Evolutionary conservation across 2,329 filamentous ascomycete genomes (phyloP), one percentile per base, ranked within the genome.

Genomic region (Zopfia rhizophila): DNA sequence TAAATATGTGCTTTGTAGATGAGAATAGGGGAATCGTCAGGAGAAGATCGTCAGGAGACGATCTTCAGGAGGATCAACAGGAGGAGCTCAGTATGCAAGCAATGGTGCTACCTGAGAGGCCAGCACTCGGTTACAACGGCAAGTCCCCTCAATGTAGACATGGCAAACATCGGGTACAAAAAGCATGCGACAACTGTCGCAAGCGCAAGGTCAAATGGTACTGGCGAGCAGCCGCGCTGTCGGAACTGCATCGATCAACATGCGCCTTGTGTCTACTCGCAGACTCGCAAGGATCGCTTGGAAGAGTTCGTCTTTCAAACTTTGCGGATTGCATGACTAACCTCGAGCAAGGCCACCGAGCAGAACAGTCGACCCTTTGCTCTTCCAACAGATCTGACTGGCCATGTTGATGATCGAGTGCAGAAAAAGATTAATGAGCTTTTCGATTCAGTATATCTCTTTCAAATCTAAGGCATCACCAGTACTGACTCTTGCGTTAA

Each of bases 131-230:
- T n/a, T n/a, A n/a, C n/a, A n/a, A n/a, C n/a, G 25, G 35, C 17
- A 55, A 63, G 10, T n/a, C n/a, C n/a, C n/a, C n/a, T n/a, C n/a
- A n/a, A n/a, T n/a, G n/a, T n/a, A n/a, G n/a, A n/a, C n/a, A n/a
- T n/a, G n/a, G 23, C 22, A 57, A 53, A 38, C 60, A 55, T 32
- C 48, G 66, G 28, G 63, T 65, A 5, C 47, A 43, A 18, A 53
- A 60, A 19, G 71, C 71, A 5, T 74, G 60, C 33, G 56, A 58
- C 31, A 52, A 41, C 7, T 64, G 59, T 36, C 59, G 60, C 17
- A 60, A 39, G 27, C 55, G 60, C 44, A 64, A 65, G 40, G 55
- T 64, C 16, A 62, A 51, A 32, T 66, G 63, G n/a, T 37, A 57
- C 58, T 13, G 63, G 63, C 12, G 59, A 57, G 8, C 30, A 36